A percentile compares a stretch with the other conserved stretches of the same genome.
These are phyloP conservation scores for Primulina tabacum DNA, from an alignment of 257 asterid species.

Conservation along the genomic window DNA sequence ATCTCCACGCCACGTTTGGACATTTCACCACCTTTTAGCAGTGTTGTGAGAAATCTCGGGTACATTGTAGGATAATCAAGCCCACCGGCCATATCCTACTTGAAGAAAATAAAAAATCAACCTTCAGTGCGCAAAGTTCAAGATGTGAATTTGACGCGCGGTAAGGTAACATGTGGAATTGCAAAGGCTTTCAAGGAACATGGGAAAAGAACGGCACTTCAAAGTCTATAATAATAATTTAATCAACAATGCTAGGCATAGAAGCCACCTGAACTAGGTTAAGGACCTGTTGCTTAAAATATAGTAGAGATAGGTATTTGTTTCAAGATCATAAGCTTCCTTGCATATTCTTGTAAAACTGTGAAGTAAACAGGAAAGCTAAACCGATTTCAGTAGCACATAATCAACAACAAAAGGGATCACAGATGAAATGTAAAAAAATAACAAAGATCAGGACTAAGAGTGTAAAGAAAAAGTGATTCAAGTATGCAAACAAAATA, in stretches of 20 bases:
- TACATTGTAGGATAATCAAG: conserved; percentile 53
- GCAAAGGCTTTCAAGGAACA: not conserved
- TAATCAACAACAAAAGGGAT: conserved; percentile 1
- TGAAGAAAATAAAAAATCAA: conserved; percentile 20
- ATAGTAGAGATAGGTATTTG: too few relatives aligned
- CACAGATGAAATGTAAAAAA: not conserved
- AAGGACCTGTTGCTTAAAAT: not conserved
- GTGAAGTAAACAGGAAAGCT: not conserved
- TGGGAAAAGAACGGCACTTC: not conserved
- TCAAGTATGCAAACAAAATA: conserved; percentile 6
- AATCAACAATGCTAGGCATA: conserved; percentile 2
- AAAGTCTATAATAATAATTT: not conserved
- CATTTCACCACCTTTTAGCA: conserved; percentile 77
- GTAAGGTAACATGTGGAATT: conserved; percentile 2
- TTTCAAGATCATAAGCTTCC: too few relatives aligned
- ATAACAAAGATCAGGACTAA: conserved; percentile 7
- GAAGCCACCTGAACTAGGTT: conserved; percentile 11
- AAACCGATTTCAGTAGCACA: not conserved
- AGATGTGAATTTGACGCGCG: not conserved
- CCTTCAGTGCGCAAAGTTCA: not conserved
- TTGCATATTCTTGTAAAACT: not conserved
- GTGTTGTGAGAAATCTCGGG: conserved; percentile 80
- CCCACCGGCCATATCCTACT: conserved; percentile 61
- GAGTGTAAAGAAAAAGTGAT: conserved; percentile 1
- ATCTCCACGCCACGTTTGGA: conserved; percentile 77